Percentiles rank a stretch among this genome's conserved stretches.
These are phyloP conservation scores for Diaporthe citriasiana DNA, from an alignment of 2,329 filamentous ascomycete genomes.

Conservation along the genomic window DNA sequence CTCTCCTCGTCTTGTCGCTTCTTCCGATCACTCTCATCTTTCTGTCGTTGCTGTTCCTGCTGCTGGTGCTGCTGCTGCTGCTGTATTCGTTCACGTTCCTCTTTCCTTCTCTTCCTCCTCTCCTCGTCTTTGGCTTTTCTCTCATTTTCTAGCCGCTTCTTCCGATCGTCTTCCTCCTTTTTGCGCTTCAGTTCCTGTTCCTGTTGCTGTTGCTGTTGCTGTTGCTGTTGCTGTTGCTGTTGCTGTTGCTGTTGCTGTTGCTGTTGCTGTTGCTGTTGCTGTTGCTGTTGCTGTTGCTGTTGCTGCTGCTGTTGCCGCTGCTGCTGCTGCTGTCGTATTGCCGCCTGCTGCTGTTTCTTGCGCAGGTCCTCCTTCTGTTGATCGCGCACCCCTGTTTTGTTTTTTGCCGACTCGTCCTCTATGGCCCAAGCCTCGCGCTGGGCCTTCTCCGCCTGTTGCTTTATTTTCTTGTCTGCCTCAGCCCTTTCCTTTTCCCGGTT, in stretches of 20 bases:
- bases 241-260: no score
- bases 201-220: background rate
- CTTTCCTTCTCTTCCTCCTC: background rate
- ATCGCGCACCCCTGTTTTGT: background rate
- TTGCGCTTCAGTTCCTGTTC: background rate
- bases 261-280: no score
- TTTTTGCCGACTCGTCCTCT: background rate
- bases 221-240: no score
- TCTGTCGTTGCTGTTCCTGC: background rate
- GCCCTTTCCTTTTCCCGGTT: background rate
- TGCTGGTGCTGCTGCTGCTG: background rate
- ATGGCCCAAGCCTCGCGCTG: background rate
- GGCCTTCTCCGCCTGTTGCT: background rate
- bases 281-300: no score
- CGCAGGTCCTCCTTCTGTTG: background rate
- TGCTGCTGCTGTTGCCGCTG: no score
- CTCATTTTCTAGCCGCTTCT: no score
- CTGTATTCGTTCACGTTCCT: background rate
- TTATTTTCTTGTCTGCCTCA: background rate
- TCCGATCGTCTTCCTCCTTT: no score
- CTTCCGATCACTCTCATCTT: background rate
- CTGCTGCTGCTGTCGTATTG: no score
- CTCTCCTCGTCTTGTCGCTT: background rate
- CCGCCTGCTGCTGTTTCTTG: background rate
- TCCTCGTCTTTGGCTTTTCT: no score